Evolutionary conservation across 352 stramenopile genomes (phyloP).

Genomic region (Globisporangium spiculum): DNA sequence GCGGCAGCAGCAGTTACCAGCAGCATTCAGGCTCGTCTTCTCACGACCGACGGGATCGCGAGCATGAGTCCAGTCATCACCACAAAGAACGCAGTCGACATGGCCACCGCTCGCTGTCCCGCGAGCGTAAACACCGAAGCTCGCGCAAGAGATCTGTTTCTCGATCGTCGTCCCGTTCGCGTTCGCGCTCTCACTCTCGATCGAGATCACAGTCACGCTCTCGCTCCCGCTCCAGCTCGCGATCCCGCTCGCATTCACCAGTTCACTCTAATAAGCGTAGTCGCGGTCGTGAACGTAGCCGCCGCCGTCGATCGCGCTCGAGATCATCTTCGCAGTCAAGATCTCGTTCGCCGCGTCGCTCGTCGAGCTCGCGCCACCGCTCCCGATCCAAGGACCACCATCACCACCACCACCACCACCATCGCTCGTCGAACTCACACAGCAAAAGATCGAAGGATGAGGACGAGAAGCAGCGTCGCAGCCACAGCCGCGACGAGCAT

Average conservation of each 20-base stretch:
- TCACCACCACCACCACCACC: conserved; percentile 9
- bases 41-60: conserved; percentile 8
- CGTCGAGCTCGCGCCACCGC: conserved; percentile 11
- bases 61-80: background rate
- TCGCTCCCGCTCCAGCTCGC: conserved; percentile 25
- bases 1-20: background rate
- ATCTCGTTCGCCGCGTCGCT: conserved; percentile 27
- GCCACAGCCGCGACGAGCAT: conserved; percentile 1
- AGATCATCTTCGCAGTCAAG: conserved; percentile 38
- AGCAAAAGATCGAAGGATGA: conserved; percentile 8
- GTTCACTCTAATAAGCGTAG: conserved; percentile 9
- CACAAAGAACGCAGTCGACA: conserved; percentile 5
- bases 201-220: conserved; percentile 9
- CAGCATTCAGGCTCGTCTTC: conserved; percentile 2
- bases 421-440: conserved; percentile 10
- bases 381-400: conserved; percentile 13
- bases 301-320: conserved; percentile 29
- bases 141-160: conserved; percentile 14
- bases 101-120: conserved; percentile 15
- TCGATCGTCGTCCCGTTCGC: conserved; percentile 31
- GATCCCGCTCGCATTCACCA: conserved; percentile 27
- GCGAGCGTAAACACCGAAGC: conserved; percentile 21
- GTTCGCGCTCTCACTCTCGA: conserved; percentile 35
- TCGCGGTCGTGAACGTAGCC: conserved; percentile 20
- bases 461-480: conserved; percentile 1